Conservation (phyloP, 345 rosid genomes). For the Gossypium thurberi region DNA sequence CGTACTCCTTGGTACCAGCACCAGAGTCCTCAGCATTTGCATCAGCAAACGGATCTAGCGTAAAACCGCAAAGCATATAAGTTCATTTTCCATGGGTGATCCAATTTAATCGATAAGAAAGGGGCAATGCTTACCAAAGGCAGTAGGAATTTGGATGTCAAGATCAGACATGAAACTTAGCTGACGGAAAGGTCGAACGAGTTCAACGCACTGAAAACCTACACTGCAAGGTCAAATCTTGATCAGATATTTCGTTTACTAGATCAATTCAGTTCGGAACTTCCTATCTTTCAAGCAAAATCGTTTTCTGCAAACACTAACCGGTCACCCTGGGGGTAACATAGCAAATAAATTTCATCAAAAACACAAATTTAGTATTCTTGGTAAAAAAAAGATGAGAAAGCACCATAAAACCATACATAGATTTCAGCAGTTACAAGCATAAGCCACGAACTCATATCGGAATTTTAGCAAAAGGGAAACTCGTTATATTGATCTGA, state of each 20-base stretch:
- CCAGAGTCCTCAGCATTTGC: slow-evolving; percentile 79
- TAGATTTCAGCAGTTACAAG: neutral
- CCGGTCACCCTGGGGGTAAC: too few species aligned
- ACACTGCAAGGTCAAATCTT: neutral
- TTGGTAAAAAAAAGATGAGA: neutral
- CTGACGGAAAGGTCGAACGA: neutral
- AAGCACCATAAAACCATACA: neutral
- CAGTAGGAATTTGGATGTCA: slow-evolving; percentile 56
- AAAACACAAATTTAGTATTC: neutral
- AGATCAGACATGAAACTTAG: slow-evolving; percentile 52
- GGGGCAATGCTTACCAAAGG: slow-evolving; percentile 45
- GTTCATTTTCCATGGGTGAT: neutral
- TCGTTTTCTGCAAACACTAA: neutral
- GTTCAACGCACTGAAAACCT: neutral
- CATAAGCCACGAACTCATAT: neutral
- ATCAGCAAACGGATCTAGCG: slow-evolving; percentile 65
- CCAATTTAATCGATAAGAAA: neutral
- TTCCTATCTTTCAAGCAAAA: neutral
- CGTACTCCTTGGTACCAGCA: slow-evolving; percentile 62
- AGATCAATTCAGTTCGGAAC: neutral
- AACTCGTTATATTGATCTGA: neutral
- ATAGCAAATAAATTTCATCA: neutral
- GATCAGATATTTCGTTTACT: neutral
- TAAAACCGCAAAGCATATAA: neutral
- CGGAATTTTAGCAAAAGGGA: neutral